Percentiles rank a stretch among this genome's conserved stretches.
phyloP scores from a whole-genome alignment of 176 grass and related monocot species.

The Dendrocalamus sinicus region DNA sequence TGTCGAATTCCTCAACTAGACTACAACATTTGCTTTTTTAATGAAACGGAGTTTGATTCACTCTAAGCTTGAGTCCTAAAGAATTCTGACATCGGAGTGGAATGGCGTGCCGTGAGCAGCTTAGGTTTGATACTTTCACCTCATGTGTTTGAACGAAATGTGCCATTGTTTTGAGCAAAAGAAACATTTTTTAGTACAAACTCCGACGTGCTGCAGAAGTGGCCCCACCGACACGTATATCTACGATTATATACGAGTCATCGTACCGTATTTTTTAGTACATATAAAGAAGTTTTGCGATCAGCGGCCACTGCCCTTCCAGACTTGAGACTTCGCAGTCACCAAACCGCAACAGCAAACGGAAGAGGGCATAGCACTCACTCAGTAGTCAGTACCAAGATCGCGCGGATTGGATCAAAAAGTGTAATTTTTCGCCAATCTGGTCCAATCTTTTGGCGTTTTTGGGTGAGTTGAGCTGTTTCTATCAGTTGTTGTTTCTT shows the following conservation, averaged over 20 bases:
- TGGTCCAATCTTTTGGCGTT: background rate
- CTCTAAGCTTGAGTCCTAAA: background rate
- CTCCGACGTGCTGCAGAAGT: background rate
- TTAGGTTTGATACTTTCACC: conserved; percentile 22
- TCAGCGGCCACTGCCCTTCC: conserved; percentile 10
- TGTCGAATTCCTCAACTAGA: background rate
- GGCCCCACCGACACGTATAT: conserved; percentile 6
- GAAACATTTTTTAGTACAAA: background rate
- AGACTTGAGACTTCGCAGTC: background rate
- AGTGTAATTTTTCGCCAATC: background rate
- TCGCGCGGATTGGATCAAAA: background rate
- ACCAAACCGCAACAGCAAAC: background rate
- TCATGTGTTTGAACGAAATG: background rate
- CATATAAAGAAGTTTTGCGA: conserved; percentile 30
- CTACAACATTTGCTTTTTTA: background rate
- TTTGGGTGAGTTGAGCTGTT: conserved; percentile 16
- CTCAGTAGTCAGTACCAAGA: background rate
- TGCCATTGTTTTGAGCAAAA: conserved; percentile 11
- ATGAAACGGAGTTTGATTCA: background rate
- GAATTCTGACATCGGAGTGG: conserved; percentile 7
- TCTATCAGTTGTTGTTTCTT: conserved; percentile 23
- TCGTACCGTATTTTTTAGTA: background rate
- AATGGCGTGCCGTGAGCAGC: conserved; percentile 4
- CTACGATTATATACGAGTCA: background rate
- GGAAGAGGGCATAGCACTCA: background rate